Conservation (phyloP, 2,329 filamentous ascomycete species). For the Elsinoe fawcettii region DNA sequence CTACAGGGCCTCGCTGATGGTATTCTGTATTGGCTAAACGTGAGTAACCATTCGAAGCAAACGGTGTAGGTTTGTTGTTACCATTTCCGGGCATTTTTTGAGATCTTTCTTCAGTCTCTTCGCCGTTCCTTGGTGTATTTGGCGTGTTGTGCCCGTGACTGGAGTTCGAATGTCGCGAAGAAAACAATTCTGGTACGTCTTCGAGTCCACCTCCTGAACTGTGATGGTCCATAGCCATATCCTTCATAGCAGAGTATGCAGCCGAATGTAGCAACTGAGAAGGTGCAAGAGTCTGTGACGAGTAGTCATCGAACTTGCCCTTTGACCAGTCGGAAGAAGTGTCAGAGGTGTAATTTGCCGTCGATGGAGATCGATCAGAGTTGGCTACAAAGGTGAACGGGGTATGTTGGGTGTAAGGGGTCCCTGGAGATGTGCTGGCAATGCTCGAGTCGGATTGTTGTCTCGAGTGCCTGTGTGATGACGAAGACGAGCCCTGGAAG, state of each 20-base stretch:
- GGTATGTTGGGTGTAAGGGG: slow-evolving; percentile 34
- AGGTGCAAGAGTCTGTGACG: slow-evolving; percentile 18
- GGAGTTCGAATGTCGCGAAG: slow-evolving; percentile 52
- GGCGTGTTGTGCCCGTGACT: slow-evolving; percentile 55
- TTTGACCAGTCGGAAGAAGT: slow-evolving; percentile 6
- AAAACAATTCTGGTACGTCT: slow-evolving; percentile 46
- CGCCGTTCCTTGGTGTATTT: slow-evolving; percentile 49
- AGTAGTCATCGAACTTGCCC: slow-evolving; percentile 21
- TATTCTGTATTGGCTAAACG: slow-evolving; percentile 50
- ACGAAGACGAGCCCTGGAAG: not conserved
- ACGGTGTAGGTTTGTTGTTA: slow-evolving; percentile 38
- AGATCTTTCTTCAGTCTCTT: slow-evolving; percentile 46
- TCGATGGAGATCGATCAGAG: slow-evolving; percentile 37
- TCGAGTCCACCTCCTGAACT: slow-evolving; percentile 32
- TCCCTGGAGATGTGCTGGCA: slow-evolving; percentile 37
- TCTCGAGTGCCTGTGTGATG: slow-evolving; percentile 3
- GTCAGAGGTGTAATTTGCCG: slow-evolving; percentile 28
- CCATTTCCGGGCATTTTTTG: slow-evolving; percentile 47
- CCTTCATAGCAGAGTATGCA: slow-evolving; percentile 54
- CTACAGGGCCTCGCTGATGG: slow-evolving; percentile 54
- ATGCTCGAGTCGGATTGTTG: slow-evolving; percentile 34
- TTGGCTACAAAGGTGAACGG: slow-evolving; percentile 37
- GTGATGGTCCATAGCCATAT: slow-evolving; percentile 48
- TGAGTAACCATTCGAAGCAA: slow-evolving; percentile 56
- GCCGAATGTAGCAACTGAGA: slow-evolving; percentile 31